Base-by-base conservation (phyloP, 176 grass and related monocot species). In the Aegilops tauschii region DNA sequence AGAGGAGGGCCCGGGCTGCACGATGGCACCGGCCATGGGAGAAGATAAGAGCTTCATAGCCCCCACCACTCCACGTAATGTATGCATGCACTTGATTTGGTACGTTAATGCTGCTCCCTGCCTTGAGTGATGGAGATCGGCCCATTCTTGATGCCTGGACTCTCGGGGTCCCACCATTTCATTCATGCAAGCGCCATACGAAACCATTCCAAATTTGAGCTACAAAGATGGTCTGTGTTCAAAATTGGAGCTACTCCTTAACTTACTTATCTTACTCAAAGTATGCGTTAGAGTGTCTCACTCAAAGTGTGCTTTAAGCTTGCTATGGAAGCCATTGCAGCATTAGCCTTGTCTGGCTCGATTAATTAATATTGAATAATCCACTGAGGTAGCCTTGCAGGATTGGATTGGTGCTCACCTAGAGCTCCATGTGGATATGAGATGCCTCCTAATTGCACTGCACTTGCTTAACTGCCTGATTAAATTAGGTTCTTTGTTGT, bases 21-120 rank as follows among this genome's bases (percentile, higher is more conserved):
- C 84, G 54, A 78, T 65, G 17, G 79, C 88, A 90, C 88, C 88
- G 88, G 8, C 88, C 88, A 71, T 77, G 78, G 37, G 1, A 0
- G 52, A 72, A 83, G 72, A 90, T 85, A 86, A 78, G 72, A 82
- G 37, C 35, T 21, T 1, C 1, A 6, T 17, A 32, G 31, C 14
- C 54, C 78, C 83, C 83, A 86, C 72, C 64, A 78, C 2, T 30
- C 17, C 52, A 58, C 2, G 17, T 20, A 56, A 20, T 56, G 52
- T 20, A 56, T 54, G 49, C 4, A 52, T 52, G 31, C 31, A 31
- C 31, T 31, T 31, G 31, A 31, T 31, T 31, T 31, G 2, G 31
- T 31, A 31, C 31, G 31, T 31, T 3, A 31, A 31, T 31, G 31
- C 2, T 31, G 31, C 3, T 31, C 31, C 3, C 31, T 31, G 31